Base-by-base conservation (phyloP, 2,329 filamentous ascomycete genomes). In the Ophiostoma novo-ulmi region DNA sequence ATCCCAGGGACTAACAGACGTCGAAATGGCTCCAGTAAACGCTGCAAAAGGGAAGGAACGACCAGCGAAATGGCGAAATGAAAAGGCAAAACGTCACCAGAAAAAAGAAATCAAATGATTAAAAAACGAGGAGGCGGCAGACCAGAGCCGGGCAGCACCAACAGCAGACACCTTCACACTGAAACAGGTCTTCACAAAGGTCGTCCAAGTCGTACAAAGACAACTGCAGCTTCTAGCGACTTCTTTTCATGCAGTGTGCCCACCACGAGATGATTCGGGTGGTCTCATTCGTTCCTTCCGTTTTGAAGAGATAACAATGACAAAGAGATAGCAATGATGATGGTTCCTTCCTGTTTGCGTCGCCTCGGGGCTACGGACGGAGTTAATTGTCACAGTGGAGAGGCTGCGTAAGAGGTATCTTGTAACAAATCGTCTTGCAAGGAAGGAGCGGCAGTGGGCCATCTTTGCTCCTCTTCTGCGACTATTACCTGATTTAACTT, bases 41-140 rank as follows among this genome's bases (percentile, higher is more conserved):
- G 52, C 52, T 26, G 22, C 58, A 61, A 61, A 58, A 61, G 58
- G 58, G 58, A 63, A 63, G 58, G 58, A 63, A 63, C 58, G 58
- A 26, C 58, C 52, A 26, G 52, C 52, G 22, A 58, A 58, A 58
- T 58, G 14, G 58, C 44, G 20, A 48, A 48, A 48, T 48, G 17
- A 20, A 48, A n/a, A 48, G 44, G 1, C 6, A 26, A 35, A 35
- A 63, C 58, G 58, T 63, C 26, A 63, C 22, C 58, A 31, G 26
- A 5, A 31, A 26, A 35, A n/a, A 17, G 3, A 17, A 48, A 10
- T 13, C 31, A 31, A 31, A 31, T n/a, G 3, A 13, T 44, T 44
- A 8, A 58, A 8, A 58, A 22, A 13, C 22, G 26, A 10, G n/a
- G 14, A 35, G 58, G 8, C 55, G 13, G 55, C 55, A 35, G 17